These are phyloP conservation scores for Ophiosphaerella korrae DNA, from an alignment of 2,329 filamentous ascomycete genomes.

Conservation along the genomic window DNA sequence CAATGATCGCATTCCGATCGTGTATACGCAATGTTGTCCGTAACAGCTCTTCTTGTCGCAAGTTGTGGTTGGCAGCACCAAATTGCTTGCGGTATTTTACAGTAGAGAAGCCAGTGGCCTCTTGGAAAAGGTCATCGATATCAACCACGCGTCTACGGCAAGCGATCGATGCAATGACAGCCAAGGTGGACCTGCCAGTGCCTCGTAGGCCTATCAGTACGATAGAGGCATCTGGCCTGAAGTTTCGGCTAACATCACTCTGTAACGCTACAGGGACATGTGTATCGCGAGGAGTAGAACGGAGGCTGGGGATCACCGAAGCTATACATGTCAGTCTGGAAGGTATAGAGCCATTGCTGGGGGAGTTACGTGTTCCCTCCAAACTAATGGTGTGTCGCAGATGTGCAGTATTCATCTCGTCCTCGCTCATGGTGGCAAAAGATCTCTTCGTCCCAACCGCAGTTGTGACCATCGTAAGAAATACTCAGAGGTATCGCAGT, in stretches of 20 bases:
- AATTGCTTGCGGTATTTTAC: constrained; percentile 67
- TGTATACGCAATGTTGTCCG: constrained; percentile 65
- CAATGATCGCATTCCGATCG: constrained; percentile 67
- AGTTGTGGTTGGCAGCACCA: constrained; percentile 66
- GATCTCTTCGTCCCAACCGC: constrained; percentile 35
- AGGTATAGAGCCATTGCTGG: neutral
- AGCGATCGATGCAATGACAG: constrained; percentile 74
- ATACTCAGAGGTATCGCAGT: neutral
- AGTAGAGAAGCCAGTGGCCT: constrained; percentile 66
- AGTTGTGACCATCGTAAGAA: constrained; percentile 31
- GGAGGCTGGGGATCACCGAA: constrained; percentile 29
- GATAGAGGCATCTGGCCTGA: constrained; percentile 69
- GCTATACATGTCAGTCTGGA: constrained; percentile 18
- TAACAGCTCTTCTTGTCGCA: constrained; percentile 66
- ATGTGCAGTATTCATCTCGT: constrained; percentile 5
- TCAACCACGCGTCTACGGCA: constrained; percentile 72
- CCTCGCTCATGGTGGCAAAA: constrained; percentile 32
- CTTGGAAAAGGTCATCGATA: constrained; percentile 70
- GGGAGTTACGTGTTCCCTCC: constrained; percentile 15
- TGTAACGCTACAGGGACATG: constrained; percentile 21
- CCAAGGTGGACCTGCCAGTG: constrained; percentile 76
- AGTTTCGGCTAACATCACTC: constrained; percentile 46
- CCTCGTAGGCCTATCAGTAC: constrained; percentile 75
- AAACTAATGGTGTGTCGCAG: constrained; percentile 10
- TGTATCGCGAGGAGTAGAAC: constrained; percentile 37